phyloP scores from a whole-genome alignment of 352 stramenopile species.

The Phytopythium boreale region DNA sequence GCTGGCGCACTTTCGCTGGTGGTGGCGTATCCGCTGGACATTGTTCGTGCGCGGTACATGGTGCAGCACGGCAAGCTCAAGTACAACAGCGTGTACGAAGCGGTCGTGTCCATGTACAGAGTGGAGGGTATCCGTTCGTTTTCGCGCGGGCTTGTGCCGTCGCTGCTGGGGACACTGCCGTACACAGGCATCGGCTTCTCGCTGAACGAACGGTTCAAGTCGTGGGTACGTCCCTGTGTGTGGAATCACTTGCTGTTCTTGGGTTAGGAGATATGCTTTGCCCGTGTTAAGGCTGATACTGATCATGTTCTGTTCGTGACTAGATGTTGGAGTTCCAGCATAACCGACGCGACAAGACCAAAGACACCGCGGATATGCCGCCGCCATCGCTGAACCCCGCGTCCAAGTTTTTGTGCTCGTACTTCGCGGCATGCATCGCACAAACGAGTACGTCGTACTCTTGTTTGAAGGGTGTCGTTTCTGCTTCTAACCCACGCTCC shows the following conservation, averaged over 20 bases:
- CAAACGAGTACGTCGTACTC: slow-evolving; percentile 59
- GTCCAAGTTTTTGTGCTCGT: slow-evolving; percentile 84
- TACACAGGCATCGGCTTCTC: slow-evolving; percentile 87
- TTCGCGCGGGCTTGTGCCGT: slow-evolving; percentile 66
- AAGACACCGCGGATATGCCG: slow-evolving; percentile 15
- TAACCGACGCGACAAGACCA: slow-evolving; percentile 24
- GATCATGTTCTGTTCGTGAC: background rate
- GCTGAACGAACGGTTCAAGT: slow-evolving; percentile 83
- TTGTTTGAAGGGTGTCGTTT: background rate
- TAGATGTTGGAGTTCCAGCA: slow-evolving; percentile 53
- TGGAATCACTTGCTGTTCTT: background rate
- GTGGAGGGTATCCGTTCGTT: slow-evolving; percentile 68
- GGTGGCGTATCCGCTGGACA: slow-evolving; percentile 79
- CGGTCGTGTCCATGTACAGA: slow-evolving; percentile 74
- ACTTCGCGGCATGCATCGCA: slow-evolving; percentile 79
- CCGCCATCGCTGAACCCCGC: slow-evolving; percentile 50
- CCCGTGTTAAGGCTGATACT: background rate
- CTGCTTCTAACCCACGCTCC: background rate
- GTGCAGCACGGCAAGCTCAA: slow-evolving; percentile 81
- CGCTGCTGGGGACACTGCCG: slow-evolving; percentile 74
- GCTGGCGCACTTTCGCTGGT: slow-evolving; percentile 70
- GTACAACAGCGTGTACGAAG: slow-evolving; percentile 69
- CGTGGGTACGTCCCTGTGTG: slow-evolving; percentile 33
- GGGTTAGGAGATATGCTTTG: background rate
- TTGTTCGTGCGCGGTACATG: slow-evolving; percentile 82